Evolutionary conservation across 176 grass and related monocot genomes (phyloP).

Genomic region (Lolium rigidum): DNA sequence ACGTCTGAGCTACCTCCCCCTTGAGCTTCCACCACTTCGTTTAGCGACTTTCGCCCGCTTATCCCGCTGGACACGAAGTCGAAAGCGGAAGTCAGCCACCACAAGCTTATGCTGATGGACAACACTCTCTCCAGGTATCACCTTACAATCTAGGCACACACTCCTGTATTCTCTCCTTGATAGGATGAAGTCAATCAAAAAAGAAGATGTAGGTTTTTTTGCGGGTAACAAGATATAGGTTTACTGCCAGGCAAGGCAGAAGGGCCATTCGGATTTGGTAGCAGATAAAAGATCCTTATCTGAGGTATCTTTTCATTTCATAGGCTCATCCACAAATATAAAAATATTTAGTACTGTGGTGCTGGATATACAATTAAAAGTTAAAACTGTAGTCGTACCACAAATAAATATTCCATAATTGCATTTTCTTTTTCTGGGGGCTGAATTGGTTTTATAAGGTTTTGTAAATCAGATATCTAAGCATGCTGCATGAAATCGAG

Average conservation of each 20-base stretch:
- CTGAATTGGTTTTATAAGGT: neutral
- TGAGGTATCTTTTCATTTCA: neutral
- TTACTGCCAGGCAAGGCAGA: neutral
- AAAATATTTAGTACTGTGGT: neutral
- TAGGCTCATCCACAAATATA: conserved; percentile 12
- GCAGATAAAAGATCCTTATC: neutral
- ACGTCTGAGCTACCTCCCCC: too few species aligned
- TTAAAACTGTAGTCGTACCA: neutral
- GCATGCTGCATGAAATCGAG: neutral
- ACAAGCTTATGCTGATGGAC: too few species aligned
- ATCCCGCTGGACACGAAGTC: too few species aligned
- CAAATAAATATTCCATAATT: neutral
- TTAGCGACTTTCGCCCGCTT: too few species aligned
- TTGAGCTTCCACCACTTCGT: too few species aligned
- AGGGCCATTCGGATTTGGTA: neutral
- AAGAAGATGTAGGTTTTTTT: too few species aligned
- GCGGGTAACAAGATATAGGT: neutral
- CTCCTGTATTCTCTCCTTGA: too few species aligned
- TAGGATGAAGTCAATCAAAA: too few species aligned
- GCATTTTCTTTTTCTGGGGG: neutral
- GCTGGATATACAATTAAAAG: neutral
- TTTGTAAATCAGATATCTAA: conserved; percentile 8
- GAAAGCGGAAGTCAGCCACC: too few species aligned
- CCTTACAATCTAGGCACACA: too few species aligned
- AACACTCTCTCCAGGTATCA: too few species aligned